phyloP scores from a whole-genome alignment of 2,329 filamentous ascomycete species.

The Claviceps paspali region DNA sequence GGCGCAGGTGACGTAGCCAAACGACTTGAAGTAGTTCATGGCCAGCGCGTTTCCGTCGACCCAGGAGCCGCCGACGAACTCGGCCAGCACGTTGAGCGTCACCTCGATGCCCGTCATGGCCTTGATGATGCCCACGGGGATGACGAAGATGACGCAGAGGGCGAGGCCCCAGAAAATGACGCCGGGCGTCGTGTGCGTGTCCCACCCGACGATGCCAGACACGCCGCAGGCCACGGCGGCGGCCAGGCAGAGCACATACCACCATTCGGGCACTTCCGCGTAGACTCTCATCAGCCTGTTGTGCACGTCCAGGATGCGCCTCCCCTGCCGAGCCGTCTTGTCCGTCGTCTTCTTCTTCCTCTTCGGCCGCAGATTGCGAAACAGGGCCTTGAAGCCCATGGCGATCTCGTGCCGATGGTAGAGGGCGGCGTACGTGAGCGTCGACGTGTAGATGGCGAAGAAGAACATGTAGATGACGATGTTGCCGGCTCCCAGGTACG shows the following conservation, averaged over 20 bases:
- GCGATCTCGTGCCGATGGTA: slow-evolving; percentile 37
- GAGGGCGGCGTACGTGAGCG: slow-evolving; percentile 32
- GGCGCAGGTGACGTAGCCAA: slow-evolving; percentile 32
- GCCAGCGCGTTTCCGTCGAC: slow-evolving; percentile 34
- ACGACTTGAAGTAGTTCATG: slow-evolving; percentile 41
- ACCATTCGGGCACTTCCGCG: slow-evolving; percentile 37
- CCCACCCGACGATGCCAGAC: slow-evolving; percentile 30
- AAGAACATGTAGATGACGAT: slow-evolving; percentile 39
- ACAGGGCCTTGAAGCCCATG: slow-evolving; percentile 32
- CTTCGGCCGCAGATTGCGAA: slow-evolving; percentile 28
- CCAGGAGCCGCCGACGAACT: slow-evolving; percentile 36
- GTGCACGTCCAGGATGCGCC: slow-evolving; percentile 29
- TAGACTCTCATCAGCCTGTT: slow-evolving; percentile 33
- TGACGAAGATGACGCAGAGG: slow-evolving; percentile 33
- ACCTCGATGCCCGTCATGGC: slow-evolving; percentile 38
- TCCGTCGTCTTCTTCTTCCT: too few relatives aligned
- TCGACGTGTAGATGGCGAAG: slow-evolving; percentile 38
- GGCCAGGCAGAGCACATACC: slow-evolving; percentile 30
- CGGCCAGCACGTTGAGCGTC: slow-evolving; percentile 35
- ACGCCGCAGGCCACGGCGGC: slow-evolving; percentile 30
- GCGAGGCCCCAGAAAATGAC: slow-evolving; percentile 36
- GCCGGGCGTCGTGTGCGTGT: slow-evolving; percentile 34
- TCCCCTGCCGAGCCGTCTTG: too few relatives aligned
- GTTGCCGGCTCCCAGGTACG: slow-evolving; percentile 34
- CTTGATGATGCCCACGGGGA: slow-evolving; percentile 36